These are phyloP conservation scores for Trichoderma sp. DNA, from an alignment of 2,329 filamentous ascomycete species.

Conservation along the genomic window DNA sequence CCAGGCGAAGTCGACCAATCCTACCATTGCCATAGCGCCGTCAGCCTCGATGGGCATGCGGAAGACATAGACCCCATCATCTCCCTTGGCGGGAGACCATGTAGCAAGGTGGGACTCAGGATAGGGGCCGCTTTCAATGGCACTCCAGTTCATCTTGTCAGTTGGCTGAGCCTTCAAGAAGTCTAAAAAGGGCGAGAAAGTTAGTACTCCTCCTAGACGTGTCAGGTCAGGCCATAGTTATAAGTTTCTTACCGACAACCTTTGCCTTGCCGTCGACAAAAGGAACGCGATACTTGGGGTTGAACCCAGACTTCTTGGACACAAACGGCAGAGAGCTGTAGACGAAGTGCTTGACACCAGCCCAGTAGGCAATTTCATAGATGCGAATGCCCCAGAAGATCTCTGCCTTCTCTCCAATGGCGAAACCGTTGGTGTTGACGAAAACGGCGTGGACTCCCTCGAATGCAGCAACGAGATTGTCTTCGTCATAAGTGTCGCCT, in stretches of 20 bases:
- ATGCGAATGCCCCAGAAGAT: constrained; percentile 23
- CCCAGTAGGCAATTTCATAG: constrained; percentile 21
- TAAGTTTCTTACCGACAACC: constrained; percentile 4
- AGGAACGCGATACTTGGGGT: constrained; percentile 19
- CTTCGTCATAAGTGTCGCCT: constrained; percentile 20
- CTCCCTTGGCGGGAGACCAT: not conserved
- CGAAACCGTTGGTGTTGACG: constrained; percentile 24
- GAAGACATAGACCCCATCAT: not conserved
- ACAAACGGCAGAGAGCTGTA: constrained; percentile 19
- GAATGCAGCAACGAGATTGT: constrained; percentile 10
- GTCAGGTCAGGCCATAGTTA: too few species aligned
- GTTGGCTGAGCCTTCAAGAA: constrained; percentile 10
- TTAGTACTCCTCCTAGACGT: not conserved
- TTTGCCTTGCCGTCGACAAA: constrained; percentile 20
- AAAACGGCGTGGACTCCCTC: constrained; percentile 15
- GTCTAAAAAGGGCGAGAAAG: not conserved
- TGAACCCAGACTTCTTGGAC: constrained; percentile 19
- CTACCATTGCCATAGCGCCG: constrained; percentile 10
- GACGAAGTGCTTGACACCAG: constrained; percentile 20
- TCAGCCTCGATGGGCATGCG: constrained; percentile 6
- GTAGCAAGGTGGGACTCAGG: constrained; percentile 10
- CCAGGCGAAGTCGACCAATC: constrained; percentile 19
- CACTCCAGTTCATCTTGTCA: constrained; percentile 10
- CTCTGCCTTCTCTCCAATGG: constrained; percentile 21
- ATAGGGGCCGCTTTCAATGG: constrained; percentile 11